Evolutionary conservation across 768 basidiomycete genomes (phyloP).

Genomic region (Crepidotus variabilis): DNA sequence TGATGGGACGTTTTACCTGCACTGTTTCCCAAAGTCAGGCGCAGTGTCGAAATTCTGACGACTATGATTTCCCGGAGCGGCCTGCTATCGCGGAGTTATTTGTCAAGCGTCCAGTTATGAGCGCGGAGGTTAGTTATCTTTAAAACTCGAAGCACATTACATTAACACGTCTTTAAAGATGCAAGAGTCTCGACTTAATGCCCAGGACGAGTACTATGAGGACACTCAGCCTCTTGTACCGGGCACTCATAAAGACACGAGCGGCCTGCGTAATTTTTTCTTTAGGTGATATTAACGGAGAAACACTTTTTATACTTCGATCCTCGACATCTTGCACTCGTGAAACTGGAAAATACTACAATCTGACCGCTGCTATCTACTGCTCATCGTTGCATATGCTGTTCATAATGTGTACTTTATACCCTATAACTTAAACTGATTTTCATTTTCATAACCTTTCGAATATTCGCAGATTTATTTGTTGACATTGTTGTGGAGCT

Average conservation of each 20-base stretch:
- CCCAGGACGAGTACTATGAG: constrained; percentile 43
- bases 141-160: background rate
- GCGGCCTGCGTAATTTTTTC: constrained; percentile 49
- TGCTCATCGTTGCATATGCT: constrained; percentile 1
- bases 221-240: constrained; percentile 27
- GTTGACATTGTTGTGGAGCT: too few relatives aligned
- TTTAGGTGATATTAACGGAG: constrained; percentile 31
- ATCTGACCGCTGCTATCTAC: constrained; percentile 3
- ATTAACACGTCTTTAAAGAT: constrained; percentile 35
- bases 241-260: constrained; percentile 32
- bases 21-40: constrained; percentile 76
- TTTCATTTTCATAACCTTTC: background rate
- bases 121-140: constrained; percentile 49
- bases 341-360: background rate
- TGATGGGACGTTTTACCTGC: constrained; percentile 84
- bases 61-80: constrained; percentile 63
- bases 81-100: constrained; percentile 52
- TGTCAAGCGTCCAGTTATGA: constrained; percentile 59
- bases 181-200: constrained; percentile 61
- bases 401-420: background rate
- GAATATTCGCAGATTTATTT: too few relatives aligned
- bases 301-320: background rate
- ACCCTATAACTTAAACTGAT: background rate
- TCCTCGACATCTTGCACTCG: background rate
- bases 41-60: constrained; percentile 57